Evolutionary conservation across 2,329 filamentous ascomycete species (phyloP), one percentile per base, ranked within the genome.

Genomic region (Pseudogymnoascus sp.): DNA sequence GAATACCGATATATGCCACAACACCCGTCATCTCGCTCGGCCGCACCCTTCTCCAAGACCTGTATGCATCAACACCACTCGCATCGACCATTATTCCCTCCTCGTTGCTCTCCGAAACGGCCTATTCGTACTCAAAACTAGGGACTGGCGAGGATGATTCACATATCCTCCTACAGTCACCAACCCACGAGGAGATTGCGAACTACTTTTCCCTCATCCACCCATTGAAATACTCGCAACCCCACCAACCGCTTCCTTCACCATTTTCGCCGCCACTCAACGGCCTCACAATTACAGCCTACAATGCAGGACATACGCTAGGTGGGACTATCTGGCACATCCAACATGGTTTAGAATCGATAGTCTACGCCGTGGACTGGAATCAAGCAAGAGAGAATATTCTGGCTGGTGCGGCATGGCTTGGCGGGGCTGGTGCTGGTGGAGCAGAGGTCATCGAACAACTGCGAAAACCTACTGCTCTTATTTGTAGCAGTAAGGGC

Each of bases 291-390:
- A 90, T 99, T 67, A 99, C 94, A 0, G 94, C 94, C 0, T 97
- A 97, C 77, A 96, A 95, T 75, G 92, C 94, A 6, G 94, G 94
- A 66, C 93, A 97, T 73, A 97, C 93, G 0, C 83, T 97, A 0
- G 94, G 94, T 74, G 94, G 94, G 62, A 97, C 94, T 23, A 96
- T 99, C 78, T 99, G 94, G 94, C 93, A 97, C 71, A 92, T 99
- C 67, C 93, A 97, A 71, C 92, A 97, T 77, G 92, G 92, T 0
- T 83, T 97, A 72, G 94, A 99, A 74, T 97, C 92, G 0, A 93
- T 99, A 42, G 92, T 99, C 1, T 97, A 99, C 70, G 93, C 94
- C 0, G 91, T 97, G 16, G 93, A 97, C 72, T 99, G 94, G 94
- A 97, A 97, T 69, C 92, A 97, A 75, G 91, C 90, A n/a, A 86